Conservation (phyloP, 106 monocot genomes). For the Narthecium ossifragum region DNA sequence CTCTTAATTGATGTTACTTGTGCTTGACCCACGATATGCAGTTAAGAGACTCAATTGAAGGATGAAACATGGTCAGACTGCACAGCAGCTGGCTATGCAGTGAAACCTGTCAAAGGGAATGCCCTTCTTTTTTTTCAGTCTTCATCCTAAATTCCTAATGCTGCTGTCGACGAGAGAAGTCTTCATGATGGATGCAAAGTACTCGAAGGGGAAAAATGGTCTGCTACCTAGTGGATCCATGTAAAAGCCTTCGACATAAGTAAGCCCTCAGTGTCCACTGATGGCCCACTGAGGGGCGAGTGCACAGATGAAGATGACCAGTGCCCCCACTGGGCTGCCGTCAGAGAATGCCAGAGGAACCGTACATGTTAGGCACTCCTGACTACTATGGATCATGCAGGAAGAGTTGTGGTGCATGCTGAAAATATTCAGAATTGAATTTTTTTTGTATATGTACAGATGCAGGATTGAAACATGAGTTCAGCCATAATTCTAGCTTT, state of each 20-base stretch:
- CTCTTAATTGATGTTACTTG: background rate
- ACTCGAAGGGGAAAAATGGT: slow-evolving; percentile 60
- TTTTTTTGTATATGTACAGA: too few relatives aligned
- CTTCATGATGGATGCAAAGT: slow-evolving; percentile 37
- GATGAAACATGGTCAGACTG: slow-evolving; percentile 33
- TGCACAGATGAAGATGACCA: slow-evolving; percentile 68
- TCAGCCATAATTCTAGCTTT: too few relatives aligned
- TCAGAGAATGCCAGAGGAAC: slow-evolving; percentile 63
- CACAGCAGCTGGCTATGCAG: slow-evolving; percentile 28
- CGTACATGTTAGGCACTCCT: slow-evolving; percentile 59
- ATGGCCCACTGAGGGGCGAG: too few relatives aligned
- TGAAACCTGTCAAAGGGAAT: slow-evolving; percentile 53
- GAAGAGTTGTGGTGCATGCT: slow-evolving; percentile 70
- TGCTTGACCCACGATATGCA: slow-evolving; percentile 9
- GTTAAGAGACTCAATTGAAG: slow-evolving; percentile 31
- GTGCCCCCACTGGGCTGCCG: slow-evolving; percentile 55
- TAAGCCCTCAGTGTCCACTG: background rate
- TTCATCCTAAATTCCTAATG: slow-evolving; percentile 51
- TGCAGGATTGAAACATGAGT: too few relatives aligned
- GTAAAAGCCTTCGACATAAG: slow-evolving; percentile 8
- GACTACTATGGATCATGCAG: slow-evolving; percentile 78
- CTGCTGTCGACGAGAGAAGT: slow-evolving; percentile 39
- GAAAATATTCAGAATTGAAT: background rate
- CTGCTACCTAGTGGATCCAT: slow-evolving; percentile 50
- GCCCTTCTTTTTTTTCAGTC: slow-evolving; percentile 61